phyloP scores from a whole-genome alignment of 768 basidiomycete genomes.

The Inosperma sp. region DNA sequence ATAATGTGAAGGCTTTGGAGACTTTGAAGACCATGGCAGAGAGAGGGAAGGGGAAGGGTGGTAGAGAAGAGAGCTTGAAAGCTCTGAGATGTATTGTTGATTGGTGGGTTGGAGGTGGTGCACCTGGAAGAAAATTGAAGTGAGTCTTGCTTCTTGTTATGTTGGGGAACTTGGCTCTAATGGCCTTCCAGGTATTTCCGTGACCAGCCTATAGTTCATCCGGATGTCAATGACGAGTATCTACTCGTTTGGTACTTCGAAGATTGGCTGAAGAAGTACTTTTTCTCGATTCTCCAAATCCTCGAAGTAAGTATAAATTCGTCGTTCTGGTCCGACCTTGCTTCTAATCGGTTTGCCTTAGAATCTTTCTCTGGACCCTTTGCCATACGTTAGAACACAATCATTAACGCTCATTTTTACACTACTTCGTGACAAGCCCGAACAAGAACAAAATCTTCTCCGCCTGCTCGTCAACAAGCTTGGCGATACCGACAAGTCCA shows the following conservation, averaged over 20 bases:
- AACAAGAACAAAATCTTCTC: constrained; percentile 96
- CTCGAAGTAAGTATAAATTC: constrained; percentile 62
- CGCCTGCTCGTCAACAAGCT: constrained; percentile 92
- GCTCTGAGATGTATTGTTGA: constrained; percentile 89
- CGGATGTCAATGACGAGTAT: constrained; percentile 62
- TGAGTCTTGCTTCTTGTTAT: constrained; percentile 32
- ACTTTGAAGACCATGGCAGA: constrained; percentile 72
- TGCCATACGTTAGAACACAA: constrained; percentile 86
- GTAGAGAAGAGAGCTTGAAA: constrained; percentile 88
- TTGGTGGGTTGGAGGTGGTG: constrained; percentile 98
- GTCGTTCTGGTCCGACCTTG: background rate
- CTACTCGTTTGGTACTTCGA: constrained; percentile 88
- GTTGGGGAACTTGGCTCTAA: background rate
- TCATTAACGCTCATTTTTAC: constrained; percentile 71
- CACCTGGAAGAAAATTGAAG: constrained; percentile 81
- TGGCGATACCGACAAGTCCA: constrained; percentile 81
- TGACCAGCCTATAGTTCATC: constrained; percentile 73
- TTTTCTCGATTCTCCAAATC: constrained; percentile 85
- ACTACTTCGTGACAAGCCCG: constrained; percentile 84
- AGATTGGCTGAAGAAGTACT: constrained; percentile 97
- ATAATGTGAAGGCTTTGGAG: constrained; percentile 79
- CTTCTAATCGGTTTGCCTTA: constrained; percentile 25
- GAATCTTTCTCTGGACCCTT: constrained; percentile 78
- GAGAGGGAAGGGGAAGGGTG: constrained; percentile 74
- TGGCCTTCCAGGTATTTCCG: constrained; percentile 68